phyloP scores from a whole-genome alignment of 1,139 yeast genomes.

The Nakaseomyces glabratus region DNA sequence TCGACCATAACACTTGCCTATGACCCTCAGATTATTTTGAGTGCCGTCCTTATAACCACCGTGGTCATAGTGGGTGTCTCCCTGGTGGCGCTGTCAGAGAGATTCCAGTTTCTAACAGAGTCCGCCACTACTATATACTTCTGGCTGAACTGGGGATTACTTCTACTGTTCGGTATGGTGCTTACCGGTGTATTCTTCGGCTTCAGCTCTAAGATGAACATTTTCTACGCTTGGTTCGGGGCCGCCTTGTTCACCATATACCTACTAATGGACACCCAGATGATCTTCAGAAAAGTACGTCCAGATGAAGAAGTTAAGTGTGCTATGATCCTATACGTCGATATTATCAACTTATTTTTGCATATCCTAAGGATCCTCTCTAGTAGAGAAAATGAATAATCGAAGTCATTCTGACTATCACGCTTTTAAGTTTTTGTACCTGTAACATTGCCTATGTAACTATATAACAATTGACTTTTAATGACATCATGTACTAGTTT shows the following conservation, averaged over 20 bases:
- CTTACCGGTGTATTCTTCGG: conserved; percentile 64
- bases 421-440: too few species aligned
- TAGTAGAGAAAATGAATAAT: conserved; percentile 38
- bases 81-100: conserved; percentile 70
- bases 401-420: too few species aligned
- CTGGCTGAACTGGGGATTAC: conserved; percentile 47
- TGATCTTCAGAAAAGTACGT: conserved; percentile 67
- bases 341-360: conserved; percentile 70
- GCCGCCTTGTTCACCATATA: conserved; percentile 67
- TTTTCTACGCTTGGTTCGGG: conserved; percentile 63
- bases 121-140: conserved; percentile 42
- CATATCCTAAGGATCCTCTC: conserved; percentile 64
- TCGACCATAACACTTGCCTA: conserved; percentile 60
- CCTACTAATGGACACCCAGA: conserved; percentile 73
- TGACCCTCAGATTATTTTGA: conserved; percentile 56
- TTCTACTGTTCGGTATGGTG: conserved; percentile 68
- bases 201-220: conserved; percentile 44
- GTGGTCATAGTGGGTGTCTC: conserved; percentile 70
- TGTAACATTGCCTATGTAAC: too few species aligned
- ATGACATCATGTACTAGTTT: too few species aligned
- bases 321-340: conserved; percentile 68
- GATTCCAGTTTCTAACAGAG: conserved; percentile 70
- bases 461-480: too few species aligned
- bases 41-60: conserved; percentile 63
- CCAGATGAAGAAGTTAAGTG: conserved; percentile 84